Percentiles rank a stretch among this genome's conserved stretches.
Evolutionary conservation across 352 stramenopile species (phyloP).

Genomic region (Lagenidium giganteum): DNA sequence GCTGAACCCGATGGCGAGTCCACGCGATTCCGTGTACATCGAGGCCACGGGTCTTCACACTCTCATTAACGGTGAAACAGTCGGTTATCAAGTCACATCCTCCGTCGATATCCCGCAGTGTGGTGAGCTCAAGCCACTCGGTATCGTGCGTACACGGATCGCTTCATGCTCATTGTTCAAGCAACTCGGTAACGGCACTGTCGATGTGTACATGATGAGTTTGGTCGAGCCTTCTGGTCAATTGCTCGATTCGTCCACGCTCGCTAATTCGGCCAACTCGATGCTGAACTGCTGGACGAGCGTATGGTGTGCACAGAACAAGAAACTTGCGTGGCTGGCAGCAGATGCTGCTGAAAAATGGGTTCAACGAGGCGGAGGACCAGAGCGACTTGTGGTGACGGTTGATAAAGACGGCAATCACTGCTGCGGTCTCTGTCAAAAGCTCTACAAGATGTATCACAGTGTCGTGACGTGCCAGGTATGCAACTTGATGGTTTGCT

Average conservation of each 20-base stretch:
- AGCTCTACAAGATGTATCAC: constrained; percentile 16
- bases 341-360: constrained; percentile 3
- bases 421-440: constrained; percentile 18
- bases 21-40: constrained; percentile 27
- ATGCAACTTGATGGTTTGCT: constrained; percentile 21
- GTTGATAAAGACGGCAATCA: constrained; percentile 10
- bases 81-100: constrained; percentile 30
- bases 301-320: constrained; percentile 56
- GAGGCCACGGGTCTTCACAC: constrained; percentile 26
- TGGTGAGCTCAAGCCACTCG: constrained; percentile 9
- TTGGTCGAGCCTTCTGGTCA: constrained; percentile 41
- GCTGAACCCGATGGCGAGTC: constrained; percentile 18
- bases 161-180: constrained; percentile 45
- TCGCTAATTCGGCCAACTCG: constrained; percentile 29
- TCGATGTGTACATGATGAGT: constrained; percentile 63
- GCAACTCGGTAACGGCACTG: constrained; percentile 34
- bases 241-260: constrained; percentile 33
- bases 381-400: constrained; percentile 12
- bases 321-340: constrained; percentile 52
- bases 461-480: constrained; percentile 19
- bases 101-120: constrained; percentile 25
- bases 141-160: constrained; percentile 10
- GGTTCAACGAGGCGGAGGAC: neutral
- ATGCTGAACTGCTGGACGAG: constrained; percentile 67
- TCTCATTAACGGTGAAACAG: constrained; percentile 14